Evolutionary conservation across 148 eudicot species (phyloP).

Genomic region (Salicornia ramosissima): DNA sequence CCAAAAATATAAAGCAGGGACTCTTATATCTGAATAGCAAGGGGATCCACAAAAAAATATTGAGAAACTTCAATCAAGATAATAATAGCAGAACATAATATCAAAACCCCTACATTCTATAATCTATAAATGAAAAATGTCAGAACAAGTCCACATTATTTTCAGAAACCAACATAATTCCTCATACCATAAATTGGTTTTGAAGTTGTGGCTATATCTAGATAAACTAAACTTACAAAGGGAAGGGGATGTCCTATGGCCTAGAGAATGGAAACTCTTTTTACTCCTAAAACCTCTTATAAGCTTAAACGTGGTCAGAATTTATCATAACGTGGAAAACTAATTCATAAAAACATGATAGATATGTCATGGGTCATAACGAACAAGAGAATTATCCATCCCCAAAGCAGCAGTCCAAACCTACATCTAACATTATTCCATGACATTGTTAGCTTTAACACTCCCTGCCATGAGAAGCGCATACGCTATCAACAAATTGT

Average conservation of each 20-base stretch:
- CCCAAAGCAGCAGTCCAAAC: slow-evolving; percentile 19
- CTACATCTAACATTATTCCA: slow-evolving; percentile 32
- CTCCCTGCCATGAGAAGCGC: slow-evolving; percentile 54
- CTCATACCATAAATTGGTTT: slow-evolving; percentile 4
- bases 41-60: not conserved
- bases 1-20: not conserved
- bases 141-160: not conserved
- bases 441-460: slow-evolving; percentile 62
- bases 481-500: slow-evolving; percentile 43
- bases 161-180: slow-evolving; percentile 3
- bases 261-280: not conserved
- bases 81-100: slow-evolving; percentile 11
- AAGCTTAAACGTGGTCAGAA: not conserved
- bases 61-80: not conserved
- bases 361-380: slow-evolving; percentile 3
- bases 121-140: slow-evolving; percentile 8
- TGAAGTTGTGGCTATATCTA: not conserved
- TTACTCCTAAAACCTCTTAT: not conserved
- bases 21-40: slow-evolving; percentile 8
- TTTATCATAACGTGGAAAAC: not conserved
- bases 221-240: not conserved
- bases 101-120: slow-evolving; percentile 4
- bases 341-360: not conserved
- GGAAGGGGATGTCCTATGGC: not conserved
- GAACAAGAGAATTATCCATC: slow-evolving; percentile 21